These are phyloP conservation scores for Stenogyne calaminthoides DNA, from an alignment of 305 asterid species.

Conservation along the genomic window DNA sequence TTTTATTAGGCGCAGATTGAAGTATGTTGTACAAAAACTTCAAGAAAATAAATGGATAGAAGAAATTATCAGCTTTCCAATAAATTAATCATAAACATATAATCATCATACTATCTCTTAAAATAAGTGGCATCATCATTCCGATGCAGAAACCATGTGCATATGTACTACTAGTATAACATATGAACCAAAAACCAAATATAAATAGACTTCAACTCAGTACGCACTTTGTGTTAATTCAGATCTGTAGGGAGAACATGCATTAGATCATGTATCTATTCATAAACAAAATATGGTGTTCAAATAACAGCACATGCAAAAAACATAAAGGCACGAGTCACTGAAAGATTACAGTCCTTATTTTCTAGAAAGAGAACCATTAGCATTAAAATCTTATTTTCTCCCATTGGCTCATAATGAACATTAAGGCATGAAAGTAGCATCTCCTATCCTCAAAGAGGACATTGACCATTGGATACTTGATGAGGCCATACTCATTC, in stretches of 20 bases:
- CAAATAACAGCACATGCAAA: constrained; percentile 8
- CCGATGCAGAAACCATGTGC: too few relatives aligned
- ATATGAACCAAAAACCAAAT: too few relatives aligned
- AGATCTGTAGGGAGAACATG: constrained; percentile 54
- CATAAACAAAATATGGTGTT: not conserved
- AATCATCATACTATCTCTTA: too few relatives aligned
- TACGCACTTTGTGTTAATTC: too few relatives aligned
- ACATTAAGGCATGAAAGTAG: constrained; percentile 12
- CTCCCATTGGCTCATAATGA: not conserved
- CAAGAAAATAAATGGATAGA: too few relatives aligned
- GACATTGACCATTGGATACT: not conserved
- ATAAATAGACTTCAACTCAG: too few relatives aligned
- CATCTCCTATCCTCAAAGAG: not conserved
- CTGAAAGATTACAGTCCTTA: not conserved
- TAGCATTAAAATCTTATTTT: not conserved
- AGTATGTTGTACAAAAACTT: too few relatives aligned
- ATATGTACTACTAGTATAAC: too few relatives aligned
- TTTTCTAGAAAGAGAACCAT: not conserved
- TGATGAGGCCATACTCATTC: not conserved
- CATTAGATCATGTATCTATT: constrained; percentile 18
- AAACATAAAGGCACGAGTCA: constrained; percentile 1
- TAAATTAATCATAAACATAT: too few relatives aligned
- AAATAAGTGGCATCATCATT: too few relatives aligned
- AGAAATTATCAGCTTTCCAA: too few relatives aligned
- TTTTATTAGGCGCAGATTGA: too few relatives aligned